phyloP scores from a whole-genome alignment of 495 filamentous ascomycete genomes.

The Tetracladium marchalianum region DNA sequence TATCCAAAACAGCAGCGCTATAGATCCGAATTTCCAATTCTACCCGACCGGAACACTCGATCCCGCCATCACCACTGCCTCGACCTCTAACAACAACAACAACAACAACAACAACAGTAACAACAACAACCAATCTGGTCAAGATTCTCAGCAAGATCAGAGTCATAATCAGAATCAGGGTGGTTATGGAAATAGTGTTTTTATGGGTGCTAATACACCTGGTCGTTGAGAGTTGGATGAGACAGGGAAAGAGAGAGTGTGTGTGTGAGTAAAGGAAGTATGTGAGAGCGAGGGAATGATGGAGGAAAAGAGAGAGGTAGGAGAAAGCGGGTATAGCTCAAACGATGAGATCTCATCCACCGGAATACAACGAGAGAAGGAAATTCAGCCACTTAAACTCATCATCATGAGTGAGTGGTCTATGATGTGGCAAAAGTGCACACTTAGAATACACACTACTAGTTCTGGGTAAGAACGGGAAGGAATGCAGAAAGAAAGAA shows the following conservation, averaged over 20 bases:
- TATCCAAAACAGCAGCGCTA: slow-evolving; percentile 15
- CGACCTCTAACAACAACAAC: no score
- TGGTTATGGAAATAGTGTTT: slow-evolving; percentile 17
- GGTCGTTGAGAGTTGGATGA: neutral
- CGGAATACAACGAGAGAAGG: no score
- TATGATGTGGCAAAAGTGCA: neutral
- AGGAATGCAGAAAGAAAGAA: no score
- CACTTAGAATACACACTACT: neutral
- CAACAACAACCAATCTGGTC: no score
- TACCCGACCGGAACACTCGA: slow-evolving; percentile 3
- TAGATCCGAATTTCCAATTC: slow-evolving; percentile 17
- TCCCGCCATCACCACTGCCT: no score
- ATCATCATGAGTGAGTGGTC: neutral
- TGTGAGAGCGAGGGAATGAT: neutral
- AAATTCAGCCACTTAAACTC: no score
- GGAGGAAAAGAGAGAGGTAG: neutral
- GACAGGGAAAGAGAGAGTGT: neutral
- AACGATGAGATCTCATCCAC: neutral
- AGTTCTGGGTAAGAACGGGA: neutral
- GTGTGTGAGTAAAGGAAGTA: neutral
- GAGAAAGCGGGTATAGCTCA: neutral
- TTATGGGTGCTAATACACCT: slow-evolving; percentile 22
- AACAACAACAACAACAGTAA: slow-evolving; percentile 4
- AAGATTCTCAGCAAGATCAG: neutral
- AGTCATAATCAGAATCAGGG: neutral